Evolutionary conservation across 2,329 filamentous ascomycete species (phyloP).

Genomic region (Colletotrichum salicis): DNA sequence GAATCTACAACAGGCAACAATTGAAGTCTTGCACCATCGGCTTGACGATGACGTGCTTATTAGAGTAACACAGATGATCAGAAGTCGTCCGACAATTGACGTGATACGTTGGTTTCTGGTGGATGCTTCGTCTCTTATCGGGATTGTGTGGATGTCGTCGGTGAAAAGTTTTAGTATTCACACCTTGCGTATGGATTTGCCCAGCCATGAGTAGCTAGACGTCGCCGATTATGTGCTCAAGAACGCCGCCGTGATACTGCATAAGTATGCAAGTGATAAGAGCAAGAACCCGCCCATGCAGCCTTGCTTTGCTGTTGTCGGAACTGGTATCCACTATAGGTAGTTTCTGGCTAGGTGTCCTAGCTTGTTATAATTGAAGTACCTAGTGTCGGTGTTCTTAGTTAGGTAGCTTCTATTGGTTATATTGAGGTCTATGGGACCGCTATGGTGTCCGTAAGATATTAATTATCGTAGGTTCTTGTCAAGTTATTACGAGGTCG

Average conservation of each 20-base stretch:
- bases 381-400: no score
- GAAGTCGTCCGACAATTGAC: neutral
- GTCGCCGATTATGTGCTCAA: conserved; percentile 6
- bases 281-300: neutral
- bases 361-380: no score
- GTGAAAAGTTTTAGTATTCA: neutral
- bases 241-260: neutral
- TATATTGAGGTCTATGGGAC: no score
- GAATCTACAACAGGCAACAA: neutral
- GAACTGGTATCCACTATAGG: no score
- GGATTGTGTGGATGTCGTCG: conserved; percentile 4
- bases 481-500: no score
- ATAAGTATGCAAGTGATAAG: conserved; percentile 4
- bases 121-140: conserved; percentile 14
- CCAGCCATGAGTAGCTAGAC: neutral
- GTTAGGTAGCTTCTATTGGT: no score
- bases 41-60: conserved; percentile 21
- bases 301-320: no score
- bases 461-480: no score
- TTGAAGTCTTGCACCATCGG: conserved; percentile 10
- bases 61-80: neutral
- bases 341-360: no score
- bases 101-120: conserved; percentile 12
- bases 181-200: neutral
- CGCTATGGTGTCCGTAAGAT: no score